Percentiles rank a stretch among this genome's conserved stretches.
These are phyloP conservation scores for Tetrapisispora taiwanensis DNA, from an alignment of 805 yeast species.

Conservation along the genomic window DNA sequence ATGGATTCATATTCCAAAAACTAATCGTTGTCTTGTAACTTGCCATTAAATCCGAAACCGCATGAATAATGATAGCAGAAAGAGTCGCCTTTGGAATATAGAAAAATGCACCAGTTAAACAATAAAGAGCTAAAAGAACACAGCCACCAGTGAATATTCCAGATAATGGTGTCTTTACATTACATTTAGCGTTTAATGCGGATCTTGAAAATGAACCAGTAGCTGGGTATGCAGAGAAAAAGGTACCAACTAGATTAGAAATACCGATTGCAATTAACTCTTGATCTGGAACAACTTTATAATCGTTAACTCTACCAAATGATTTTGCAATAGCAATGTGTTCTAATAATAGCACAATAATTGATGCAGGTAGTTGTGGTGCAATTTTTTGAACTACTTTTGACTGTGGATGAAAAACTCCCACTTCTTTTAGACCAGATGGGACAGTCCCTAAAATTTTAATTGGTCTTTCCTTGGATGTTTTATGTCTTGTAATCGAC, in stretches of 20 bases:
- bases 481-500: slow-evolving; percentile 51
- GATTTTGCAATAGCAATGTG: slow-evolving; percentile 92
- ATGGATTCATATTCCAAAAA: slow-evolving; percentile 63
- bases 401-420: slow-evolving; percentile 55
- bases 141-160: slow-evolving; percentile 86
- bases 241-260: slow-evolving; percentile 81
- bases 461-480: slow-evolving; percentile 33
- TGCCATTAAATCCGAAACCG: slow-evolving; percentile 78
- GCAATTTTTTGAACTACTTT: slow-evolving; percentile 54
- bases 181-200: slow-evolving; percentile 89
- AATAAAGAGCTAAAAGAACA: slow-evolving; percentile 77
- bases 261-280: slow-evolving; percentile 90
- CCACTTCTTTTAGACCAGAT: slow-evolving; percentile 67
- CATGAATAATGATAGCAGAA: slow-evolving; percentile 83
- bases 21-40: slow-evolving; percentile 55
- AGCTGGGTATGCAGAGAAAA: slow-evolving; percentile 89
- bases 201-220: slow-evolving; percentile 95
- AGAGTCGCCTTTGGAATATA: slow-evolving; percentile 86
- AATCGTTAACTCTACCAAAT: slow-evolving; percentile 85
- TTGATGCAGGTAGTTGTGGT: slow-evolving; percentile 75
- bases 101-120: slow-evolving; percentile 72
- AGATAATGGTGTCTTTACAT: slow-evolving; percentile 88
- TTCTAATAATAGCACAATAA: slow-evolving; percentile 72
- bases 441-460: slow-evolving; percentile 70
- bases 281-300: slow-evolving; percentile 86